Evolutionary conservation across 805 yeast genomes (phyloP).

Genomic region (Cyberlindnera samutprakarnensis): DNA sequence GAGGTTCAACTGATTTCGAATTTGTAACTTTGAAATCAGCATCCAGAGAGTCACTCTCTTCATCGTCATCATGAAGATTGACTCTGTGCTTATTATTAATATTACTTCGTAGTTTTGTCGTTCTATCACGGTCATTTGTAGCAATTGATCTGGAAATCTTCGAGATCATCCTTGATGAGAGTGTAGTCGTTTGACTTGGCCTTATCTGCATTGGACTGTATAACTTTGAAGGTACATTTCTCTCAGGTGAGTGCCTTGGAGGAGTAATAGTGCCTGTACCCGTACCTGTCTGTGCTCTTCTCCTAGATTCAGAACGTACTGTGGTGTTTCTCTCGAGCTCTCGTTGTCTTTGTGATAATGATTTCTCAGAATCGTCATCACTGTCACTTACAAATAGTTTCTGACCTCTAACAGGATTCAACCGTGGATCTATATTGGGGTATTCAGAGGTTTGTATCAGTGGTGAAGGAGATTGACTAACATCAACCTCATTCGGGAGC

Average conservation of each 20-base stretch:
- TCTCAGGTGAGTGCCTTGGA: conserved; percentile 8
- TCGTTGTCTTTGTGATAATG: conserved; percentile 8
- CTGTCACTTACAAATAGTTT: conserved; percentile 12
- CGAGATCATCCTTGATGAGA: conserved; percentile 2
- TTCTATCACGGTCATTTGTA: conserved; percentile 4
- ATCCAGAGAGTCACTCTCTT: conserved; percentile 3
- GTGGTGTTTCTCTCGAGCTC: conserved; percentile 18
- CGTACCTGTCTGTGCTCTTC: neutral
- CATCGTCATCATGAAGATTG: conserved; percentile 7
- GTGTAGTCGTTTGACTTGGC: neutral
- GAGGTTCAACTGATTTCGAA: no score
- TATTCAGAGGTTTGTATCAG: neutral
- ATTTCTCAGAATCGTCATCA: conserved; percentile 3
- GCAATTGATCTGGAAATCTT: conserved; percentile 13
- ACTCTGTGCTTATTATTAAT: neutral
- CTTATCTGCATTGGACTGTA: conserved; percentile 10
- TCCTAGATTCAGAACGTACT: conserved; percentile 6
- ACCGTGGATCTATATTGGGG: conserved; percentile 1
- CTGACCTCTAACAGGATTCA: conserved; percentile 8
- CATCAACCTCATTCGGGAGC: neutral
- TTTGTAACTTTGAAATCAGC: no score
- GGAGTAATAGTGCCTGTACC: conserved; percentile 3
- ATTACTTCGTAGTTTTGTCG: no score
- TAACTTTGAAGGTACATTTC: conserved; percentile 4
- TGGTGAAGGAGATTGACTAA: neutral